Evolutionary conservation across 305 asterid genomes (phyloP), one percentile per base, ranked within the genome.

Genomic region (Lippia alba): DNA sequence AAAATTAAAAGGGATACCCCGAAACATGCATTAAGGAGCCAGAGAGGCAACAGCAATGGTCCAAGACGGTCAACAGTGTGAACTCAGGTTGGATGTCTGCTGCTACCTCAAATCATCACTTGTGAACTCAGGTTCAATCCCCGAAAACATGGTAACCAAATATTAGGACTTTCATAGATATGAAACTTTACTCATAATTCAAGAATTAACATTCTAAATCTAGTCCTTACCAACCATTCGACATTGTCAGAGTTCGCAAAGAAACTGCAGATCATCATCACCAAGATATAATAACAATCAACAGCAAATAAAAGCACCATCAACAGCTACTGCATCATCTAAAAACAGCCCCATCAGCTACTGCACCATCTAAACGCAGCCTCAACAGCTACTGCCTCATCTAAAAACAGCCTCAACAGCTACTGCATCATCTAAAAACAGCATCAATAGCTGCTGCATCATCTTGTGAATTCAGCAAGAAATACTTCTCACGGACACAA

Each of bases 381-480:
- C 82, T 73, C 87, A 72, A 71, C 74, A 79, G 79, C 88, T 75
- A 82, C 91, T 79, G 80, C 91, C 74, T 83, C 94, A 79, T 76
- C 90, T 82, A 73, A 53, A 77, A 78, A 80, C 83, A 82, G 84
- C 85, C 80, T 73, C 87, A 72, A 71, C 72, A 79, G 79, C 88
- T 75, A 82, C 91, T 79, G 80, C 94, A 76, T 83, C 94, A 79
- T 76, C 90, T 82, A 73, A 57, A 77, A 78, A 80, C 83, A 82
- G 84, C 85, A 84, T 73, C 87, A 72, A 69, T 76, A 79, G 79
- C 88, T 75, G 83, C 91, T 79, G 80, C 94, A 76, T 84, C 94
- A 78, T 75, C 89, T 79, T 78, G 76, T 75, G 87, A 85, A 65
- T 24, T 82, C 96, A 83, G 93, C 96, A 80, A 78, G 81, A 76